Evolutionary conservation across 768 basidiomycete species (phyloP), one percentile per base, ranked within the genome.

Genomic region (Lactarius trivialis): DNA sequence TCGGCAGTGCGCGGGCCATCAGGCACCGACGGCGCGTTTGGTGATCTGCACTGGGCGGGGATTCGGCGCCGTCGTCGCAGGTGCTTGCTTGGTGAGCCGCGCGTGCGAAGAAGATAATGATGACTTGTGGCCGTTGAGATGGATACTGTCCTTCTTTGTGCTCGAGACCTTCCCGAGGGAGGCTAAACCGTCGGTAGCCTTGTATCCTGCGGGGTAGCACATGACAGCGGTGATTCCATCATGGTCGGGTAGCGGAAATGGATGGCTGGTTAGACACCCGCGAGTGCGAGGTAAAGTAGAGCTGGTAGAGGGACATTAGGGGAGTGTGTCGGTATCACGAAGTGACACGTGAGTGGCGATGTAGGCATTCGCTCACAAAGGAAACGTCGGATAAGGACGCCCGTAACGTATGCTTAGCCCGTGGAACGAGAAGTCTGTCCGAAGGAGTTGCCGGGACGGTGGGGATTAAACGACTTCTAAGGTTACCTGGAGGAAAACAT

Each of bases 331-430:
- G 21, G 68, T 74, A 9, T 65, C 57, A 21, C 65, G 65, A 58
- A 60, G 75, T 56, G 74, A 78, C 14, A 93, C 79, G 71, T 93
- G 90, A 3, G 90, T 91, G 7, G 91, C 91, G 28, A 79, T 77
- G 60, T 82, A 85, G 11, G 91, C 88, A 68, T 93, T 91, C n/a
- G 85, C 77, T 33, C 91, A 84, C 30, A 81, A 80, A 17, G 91
- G 89, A 73, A 93, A 93, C 0, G 90, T 90, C 48, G 80, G 83
- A 82, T 66, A 85, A 81, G 11, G 91, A 92, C 1, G 82, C 82
- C 49, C 82, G 78, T 19, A 90, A 91, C 2, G 84, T 79, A 63
- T 89, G 85, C 55, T 89, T 81, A 33, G 82, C 79, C 62, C 85
- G 82, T 12, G 76, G 74, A 58, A 73, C 33, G 53, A 52, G 12